These are phyloP conservation scores for Kwoniella pini DNA, from an alignment of 768 basidiomycete species.

Conservation along the genomic window DNA sequence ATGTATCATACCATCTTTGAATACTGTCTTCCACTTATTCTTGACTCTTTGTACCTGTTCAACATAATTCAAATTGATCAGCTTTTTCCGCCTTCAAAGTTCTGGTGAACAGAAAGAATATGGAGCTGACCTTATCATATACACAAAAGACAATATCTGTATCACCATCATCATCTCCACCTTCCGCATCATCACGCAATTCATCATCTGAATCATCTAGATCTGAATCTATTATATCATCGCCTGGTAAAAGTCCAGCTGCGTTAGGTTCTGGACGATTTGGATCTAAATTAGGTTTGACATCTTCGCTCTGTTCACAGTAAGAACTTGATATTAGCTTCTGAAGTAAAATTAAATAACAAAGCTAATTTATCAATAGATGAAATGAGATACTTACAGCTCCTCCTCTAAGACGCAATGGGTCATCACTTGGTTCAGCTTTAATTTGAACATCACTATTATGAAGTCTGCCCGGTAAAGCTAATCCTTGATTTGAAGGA, in stretches of 20 bases:
- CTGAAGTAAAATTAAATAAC: not conserved
- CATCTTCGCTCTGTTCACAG: constrained; percentile 13
- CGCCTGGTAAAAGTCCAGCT: constrained; percentile 54
- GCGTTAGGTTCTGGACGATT: constrained; percentile 49
- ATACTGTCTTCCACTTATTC: constrained; percentile 98
- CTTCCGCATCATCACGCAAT: constrained; percentile 74
- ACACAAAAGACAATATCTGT: constrained; percentile 96
- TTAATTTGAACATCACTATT: constrained; percentile 31
- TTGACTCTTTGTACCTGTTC: constrained; percentile 93
- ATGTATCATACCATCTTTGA: constrained; percentile 97
- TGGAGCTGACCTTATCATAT: constrained; percentile 80
- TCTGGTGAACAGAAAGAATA: not conserved
- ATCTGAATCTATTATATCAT: constrained; percentile 92
- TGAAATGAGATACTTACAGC: constrained; percentile 25
- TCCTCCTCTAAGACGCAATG: constrained; percentile 40
- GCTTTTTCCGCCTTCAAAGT: not conserved
- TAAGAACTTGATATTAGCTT: not conserved
- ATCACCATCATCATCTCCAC: constrained; percentile 64
- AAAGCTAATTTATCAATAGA: not conserved
- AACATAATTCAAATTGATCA: not conserved
- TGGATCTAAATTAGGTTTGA: constrained; percentile 11
- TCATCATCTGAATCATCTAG: constrained; percentile 85
- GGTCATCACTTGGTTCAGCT: constrained; percentile 37
- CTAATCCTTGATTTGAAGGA: constrained; percentile 22
- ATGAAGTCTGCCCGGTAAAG: constrained; percentile 14